These are phyloP conservation scores for Alternaria dauci DNA, from an alignment of 2,329 filamentous ascomycete species.

Conservation along the genomic window DNA sequence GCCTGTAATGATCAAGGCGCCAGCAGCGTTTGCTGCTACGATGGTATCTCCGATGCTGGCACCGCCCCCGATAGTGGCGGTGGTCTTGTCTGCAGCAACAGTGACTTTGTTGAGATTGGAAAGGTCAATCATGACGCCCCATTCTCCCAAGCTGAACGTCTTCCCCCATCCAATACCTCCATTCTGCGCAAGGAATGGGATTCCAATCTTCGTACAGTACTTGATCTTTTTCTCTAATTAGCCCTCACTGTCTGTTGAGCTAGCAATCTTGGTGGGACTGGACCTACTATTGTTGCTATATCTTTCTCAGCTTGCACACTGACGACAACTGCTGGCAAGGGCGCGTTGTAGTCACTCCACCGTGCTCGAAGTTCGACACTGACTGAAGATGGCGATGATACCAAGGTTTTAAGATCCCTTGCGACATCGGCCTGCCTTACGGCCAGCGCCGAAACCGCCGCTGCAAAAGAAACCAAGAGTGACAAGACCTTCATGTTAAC, in stretches of 20 bases:
- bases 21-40: constrained; percentile 50
- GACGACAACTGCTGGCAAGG: constrained; percentile 31
- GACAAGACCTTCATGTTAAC: constrained; percentile 24
- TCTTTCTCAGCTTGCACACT: constrained; percentile 31
- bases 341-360: constrained; percentile 35
- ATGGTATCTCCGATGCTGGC: constrained; percentile 49
- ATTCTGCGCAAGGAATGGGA: constrained; percentile 41
- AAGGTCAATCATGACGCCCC: constrained; percentile 44
- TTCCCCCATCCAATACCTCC: constrained; percentile 41
- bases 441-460: constrained; percentile 23
- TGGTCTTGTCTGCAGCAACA: constrained; percentile 34
- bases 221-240: constrained; percentile 28
- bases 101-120: constrained; percentile 35
- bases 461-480: constrained; percentile 19
- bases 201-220: constrained; percentile 26
- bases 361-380: constrained; percentile 25
- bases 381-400: constrained; percentile 22
- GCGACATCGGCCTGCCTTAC: constrained; percentile 20
- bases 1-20: constrained; percentile 38
- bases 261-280: not conserved
- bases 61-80: constrained; percentile 41
- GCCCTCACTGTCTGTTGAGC: not conserved
- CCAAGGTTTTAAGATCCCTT: constrained; percentile 21
- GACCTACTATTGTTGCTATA: constrained; percentile 30
- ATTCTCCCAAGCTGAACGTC: constrained; percentile 31